These are phyloP conservation scores for Acer saccharum DNA, from an alignment of 345 rosid species.

Conservation along the genomic window DNA sequence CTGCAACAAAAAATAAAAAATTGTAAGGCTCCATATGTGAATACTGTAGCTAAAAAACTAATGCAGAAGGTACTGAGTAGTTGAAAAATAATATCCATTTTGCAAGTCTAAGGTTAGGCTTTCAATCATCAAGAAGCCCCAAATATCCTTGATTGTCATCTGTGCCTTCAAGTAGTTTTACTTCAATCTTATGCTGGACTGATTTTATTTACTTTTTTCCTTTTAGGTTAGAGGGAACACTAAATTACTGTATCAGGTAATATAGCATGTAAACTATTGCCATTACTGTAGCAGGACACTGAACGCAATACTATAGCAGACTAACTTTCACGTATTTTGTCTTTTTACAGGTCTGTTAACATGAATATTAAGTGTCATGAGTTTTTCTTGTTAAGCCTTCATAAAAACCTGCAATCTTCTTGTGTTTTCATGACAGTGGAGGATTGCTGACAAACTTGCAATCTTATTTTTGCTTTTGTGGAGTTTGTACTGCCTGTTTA, in stretches of 20 bases:
- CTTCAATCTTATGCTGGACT: background rate
- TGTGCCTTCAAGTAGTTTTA: background rate
- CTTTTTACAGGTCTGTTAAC: background rate
- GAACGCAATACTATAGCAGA: background rate
- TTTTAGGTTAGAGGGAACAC: background rate
- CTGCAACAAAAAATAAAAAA: slow-evolving; percentile 43
- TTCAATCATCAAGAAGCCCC: slow-evolving; percentile 10
- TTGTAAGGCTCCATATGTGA: background rate
- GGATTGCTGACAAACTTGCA: too few species aligned
- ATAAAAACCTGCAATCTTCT: too few species aligned
- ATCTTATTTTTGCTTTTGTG: too few species aligned
- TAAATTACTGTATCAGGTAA: background rate
- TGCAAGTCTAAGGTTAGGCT: background rate
- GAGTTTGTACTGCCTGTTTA: too few species aligned
- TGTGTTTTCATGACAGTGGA: too few species aligned
- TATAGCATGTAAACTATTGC: background rate
- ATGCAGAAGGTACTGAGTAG: background rate
- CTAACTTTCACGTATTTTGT: background rate
- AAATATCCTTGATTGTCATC: background rate
- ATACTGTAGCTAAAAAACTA: background rate
- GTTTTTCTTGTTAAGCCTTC: background rate
- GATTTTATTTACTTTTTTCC: background rate
- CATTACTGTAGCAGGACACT: background rate
- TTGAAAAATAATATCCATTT: background rate
- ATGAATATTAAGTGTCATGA: too few species aligned